These are phyloP conservation scores for Aspergillus cavernicola DNA, from an alignment of 495 filamentous ascomycete species.

Conservation along the genomic window DNA sequence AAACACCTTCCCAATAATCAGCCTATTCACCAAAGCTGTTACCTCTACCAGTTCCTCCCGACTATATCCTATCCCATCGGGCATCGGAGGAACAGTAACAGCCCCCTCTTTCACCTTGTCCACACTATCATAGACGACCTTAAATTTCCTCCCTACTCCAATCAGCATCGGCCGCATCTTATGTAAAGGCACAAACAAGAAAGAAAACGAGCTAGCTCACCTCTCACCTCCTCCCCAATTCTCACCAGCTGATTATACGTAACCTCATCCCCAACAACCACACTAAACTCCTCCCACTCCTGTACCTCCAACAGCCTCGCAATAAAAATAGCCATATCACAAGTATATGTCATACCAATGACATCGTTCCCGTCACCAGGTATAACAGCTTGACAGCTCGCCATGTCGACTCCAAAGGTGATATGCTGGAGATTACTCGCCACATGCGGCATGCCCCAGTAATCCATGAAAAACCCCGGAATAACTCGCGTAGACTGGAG, in stretches of 20 bases:
- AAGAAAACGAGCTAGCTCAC: slow-evolving; percentile 22
- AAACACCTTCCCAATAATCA: slow-evolving; percentile 33
- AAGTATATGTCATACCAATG: slow-evolving; percentile 50
- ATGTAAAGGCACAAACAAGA: no score
- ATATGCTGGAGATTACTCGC: slow-evolving; percentile 38
- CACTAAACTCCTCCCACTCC: slow-evolving; percentile 44
- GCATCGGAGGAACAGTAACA: slow-evolving; percentile 44
- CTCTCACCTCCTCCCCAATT: slow-evolving; percentile 43
- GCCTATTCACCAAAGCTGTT: slow-evolving; percentile 30
- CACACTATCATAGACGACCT: slow-evolving; percentile 44
- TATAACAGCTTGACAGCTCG: slow-evolving; percentile 44
- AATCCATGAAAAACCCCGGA: slow-evolving; percentile 55
- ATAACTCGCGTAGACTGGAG: slow-evolving; percentile 48
- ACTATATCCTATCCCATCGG: slow-evolving; percentile 17
- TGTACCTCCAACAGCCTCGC: slow-evolving; percentile 40
- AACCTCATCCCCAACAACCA: slow-evolving; percentile 43
- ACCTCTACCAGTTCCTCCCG: slow-evolving; percentile 27
- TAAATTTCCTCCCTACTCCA: slow-evolving; percentile 42
- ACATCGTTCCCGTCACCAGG: slow-evolving; percentile 47
- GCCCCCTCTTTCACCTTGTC: slow-evolving; percentile 44
- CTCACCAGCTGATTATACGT: slow-evolving; percentile 46
- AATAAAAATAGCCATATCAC: slow-evolving; percentile 49
- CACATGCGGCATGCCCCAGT: slow-evolving; percentile 47
- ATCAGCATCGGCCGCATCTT: neutral
- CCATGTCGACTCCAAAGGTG: slow-evolving; percentile 45